phyloP scores from a whole-genome alignment of 2,329 filamentous ascomycete genomes.

The Hymenoscyphus fructigenus region DNA sequence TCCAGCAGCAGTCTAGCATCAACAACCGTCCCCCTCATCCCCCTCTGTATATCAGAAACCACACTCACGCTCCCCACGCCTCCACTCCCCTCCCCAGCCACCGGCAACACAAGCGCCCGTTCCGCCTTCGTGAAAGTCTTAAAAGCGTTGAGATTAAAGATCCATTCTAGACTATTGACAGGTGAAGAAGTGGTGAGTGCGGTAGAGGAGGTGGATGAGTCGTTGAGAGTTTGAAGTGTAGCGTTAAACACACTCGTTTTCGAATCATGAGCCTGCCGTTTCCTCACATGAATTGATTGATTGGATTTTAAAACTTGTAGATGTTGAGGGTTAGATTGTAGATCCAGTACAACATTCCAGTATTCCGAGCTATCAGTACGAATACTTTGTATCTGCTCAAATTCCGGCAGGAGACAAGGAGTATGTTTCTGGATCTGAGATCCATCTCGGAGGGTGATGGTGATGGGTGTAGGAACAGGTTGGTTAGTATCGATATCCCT shows the following conservation, averaged over 20 bases:
- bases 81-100: slow-evolving; percentile 38
- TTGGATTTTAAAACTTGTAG: slow-evolving; percentile 56
- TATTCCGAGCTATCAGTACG: slow-evolving; percentile 55
- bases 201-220: slow-evolving; percentile 42
- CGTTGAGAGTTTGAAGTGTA: slow-evolving; percentile 62
- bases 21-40: slow-evolving; percentile 57
- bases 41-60: slow-evolving; percentile 45
- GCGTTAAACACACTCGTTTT: slow-evolving; percentile 59
- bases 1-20: slow-evolving; percentile 61
- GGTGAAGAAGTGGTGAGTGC: not conserved
- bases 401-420: slow-evolving; percentile 45
- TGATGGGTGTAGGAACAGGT: slow-evolving; percentile 71
- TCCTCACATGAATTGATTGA: slow-evolving; percentile 63
- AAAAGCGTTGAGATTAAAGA: slow-evolving; percentile 59
- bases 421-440: slow-evolving; percentile 32
- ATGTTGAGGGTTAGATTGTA: slow-evolving; percentile 56
- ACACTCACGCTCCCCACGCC: not conserved
- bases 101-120: slow-evolving; percentile 50
- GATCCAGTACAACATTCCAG: slow-evolving; percentile 69
- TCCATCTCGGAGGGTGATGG: slow-evolving; percentile 45
- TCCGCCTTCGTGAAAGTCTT: slow-evolving; percentile 56
- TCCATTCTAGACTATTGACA: slow-evolving; percentile 56
- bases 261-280: slow-evolving; percentile 56
- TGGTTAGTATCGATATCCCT: slow-evolving; percentile 84
- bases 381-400: slow-evolving; percentile 48